These are phyloP conservation scores for Ceratocystis albifundus DNA, from an alignment of 2,329 filamentous ascomycete species.

Conservation along the genomic window DNA sequence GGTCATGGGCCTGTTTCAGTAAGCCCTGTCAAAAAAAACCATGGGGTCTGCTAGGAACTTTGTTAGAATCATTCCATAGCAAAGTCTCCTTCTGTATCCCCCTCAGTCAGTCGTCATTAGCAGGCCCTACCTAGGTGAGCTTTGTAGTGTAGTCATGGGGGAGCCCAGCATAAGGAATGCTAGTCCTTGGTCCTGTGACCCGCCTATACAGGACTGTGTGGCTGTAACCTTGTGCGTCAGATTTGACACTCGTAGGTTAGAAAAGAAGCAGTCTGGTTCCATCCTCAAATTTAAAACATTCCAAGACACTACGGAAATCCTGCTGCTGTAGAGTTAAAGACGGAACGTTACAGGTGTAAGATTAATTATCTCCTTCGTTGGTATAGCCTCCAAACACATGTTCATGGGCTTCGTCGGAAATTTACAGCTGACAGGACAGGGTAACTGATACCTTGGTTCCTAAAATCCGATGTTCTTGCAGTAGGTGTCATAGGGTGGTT, in stretches of 20 bases:
- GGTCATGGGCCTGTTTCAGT: slow-evolving; percentile 31
- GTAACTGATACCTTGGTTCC: slow-evolving; percentile 34
- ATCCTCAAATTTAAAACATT: too few relatives aligned
- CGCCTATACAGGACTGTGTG: too few relatives aligned
- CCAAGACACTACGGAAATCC: too few relatives aligned
- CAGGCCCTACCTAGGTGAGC: slow-evolving; percentile 28
- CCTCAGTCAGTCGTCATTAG: slow-evolving; percentile 36
- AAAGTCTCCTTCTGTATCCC: slow-evolving; percentile 34
- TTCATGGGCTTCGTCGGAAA: slow-evolving; percentile 32
- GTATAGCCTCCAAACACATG: slow-evolving; percentile 26
- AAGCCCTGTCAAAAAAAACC: slow-evolving; percentile 34
- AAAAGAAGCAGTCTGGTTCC: too few relatives aligned
- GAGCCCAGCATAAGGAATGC: too few relatives aligned
- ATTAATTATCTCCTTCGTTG: slow-evolving; percentile 38
- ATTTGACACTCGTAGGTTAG: too few relatives aligned
- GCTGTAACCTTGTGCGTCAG: too few relatives aligned
- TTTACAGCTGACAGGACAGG: slow-evolving; percentile 37
- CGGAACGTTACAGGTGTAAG: slow-evolving; percentile 42
- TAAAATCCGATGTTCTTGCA: slow-evolving; percentile 42
- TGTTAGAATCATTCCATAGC: slow-evolving; percentile 35
- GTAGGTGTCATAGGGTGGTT: slow-evolving; percentile 30
- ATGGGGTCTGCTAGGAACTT: slow-evolving; percentile 36
- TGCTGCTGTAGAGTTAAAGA: slow-evolving; percentile 34
- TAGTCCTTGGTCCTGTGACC: too few relatives aligned
- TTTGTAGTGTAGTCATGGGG: slow-evolving; percentile 26